Base-by-base conservation (phyloP, 352 stramenopile genomes). In the Pythium apleroticum region DNA sequence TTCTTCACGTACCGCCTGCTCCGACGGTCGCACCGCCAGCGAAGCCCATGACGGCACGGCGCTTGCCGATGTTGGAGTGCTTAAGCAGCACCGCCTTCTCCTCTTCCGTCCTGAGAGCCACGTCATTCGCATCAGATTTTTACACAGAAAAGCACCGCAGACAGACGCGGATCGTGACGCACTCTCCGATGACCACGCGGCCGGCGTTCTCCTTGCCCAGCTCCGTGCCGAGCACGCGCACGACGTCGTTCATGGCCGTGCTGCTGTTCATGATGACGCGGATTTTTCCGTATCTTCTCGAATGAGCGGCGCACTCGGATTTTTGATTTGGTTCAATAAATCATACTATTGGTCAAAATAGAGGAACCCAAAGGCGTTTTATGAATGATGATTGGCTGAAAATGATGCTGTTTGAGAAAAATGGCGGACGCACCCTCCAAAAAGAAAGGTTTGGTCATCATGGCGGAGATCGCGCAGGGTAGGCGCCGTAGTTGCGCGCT, bases 71-170 rank as follows among this genome's bases (percentile, higher is more conserved):
- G 35, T 27, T 41, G 14, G 81, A 70, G 45, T 90, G 78, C 62
- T 77, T 75, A 28, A 78, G 61, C 55, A 92, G 66, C 59, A 90
- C 62, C 48, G 84, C 71, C 65, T 79, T 89, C 68, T 92, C 84
- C 4, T 75, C 70, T 12, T 87, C 72, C 39, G 78, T 90, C 28
- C 83, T 92, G n/a, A 52, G n/a, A 28, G 7, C n/a, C 46, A 56
- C 37, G 22, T 5, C 3, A 11, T 39, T n/a, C n/a, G n/a, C n/a
- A n/a, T n/a, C n/a, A n/a, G n/a, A n/a, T n/a, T n/a, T n/a, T n/a
- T n/a, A n/a, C n/a, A n/a, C n/a, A n/a, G n/a, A n/a, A n/a, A n/a
- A n/a, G n/a, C n/a, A n/a, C n/a, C n/a, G n/a, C n/a, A 12, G 19
- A 14, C 19, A 28, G 2, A 15, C n/a, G 22, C 19, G 22, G 8